Evolutionary conservation across 1,139 yeast genomes (phyloP).

Genomic region (Suhomyces choctaworum): DNA sequence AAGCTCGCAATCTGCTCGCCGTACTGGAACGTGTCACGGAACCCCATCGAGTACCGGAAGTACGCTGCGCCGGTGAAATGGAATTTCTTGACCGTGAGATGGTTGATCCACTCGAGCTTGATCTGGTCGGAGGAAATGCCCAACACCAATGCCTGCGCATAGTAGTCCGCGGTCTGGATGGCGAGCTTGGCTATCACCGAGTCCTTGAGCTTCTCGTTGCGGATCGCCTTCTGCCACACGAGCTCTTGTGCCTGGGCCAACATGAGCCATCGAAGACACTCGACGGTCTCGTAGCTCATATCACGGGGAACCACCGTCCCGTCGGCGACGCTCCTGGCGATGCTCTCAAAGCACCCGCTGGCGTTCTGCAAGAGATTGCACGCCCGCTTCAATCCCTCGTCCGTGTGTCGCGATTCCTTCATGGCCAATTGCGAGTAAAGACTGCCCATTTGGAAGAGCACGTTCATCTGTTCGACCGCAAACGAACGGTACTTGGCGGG

Average conservation of each 20-base stretch:
- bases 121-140: constrained; percentile 54
- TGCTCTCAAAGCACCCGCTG: constrained; percentile 63
- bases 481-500: constrained; percentile 49
- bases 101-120: constrained; percentile 64
- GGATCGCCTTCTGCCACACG: constrained; percentile 74
- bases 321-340: constrained; percentile 22
- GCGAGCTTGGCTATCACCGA: constrained; percentile 65
- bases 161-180: constrained; percentile 59
- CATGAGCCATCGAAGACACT: constrained; percentile 45
- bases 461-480: constrained; percentile 58
- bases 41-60: constrained; percentile 56
- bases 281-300: constrained; percentile 29
- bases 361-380: constrained; percentile 67
- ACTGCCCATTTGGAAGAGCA: constrained; percentile 70
- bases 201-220: constrained; percentile 54
- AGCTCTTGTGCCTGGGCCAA: constrained; percentile 88
- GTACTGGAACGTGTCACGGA: constrained; percentile 51
- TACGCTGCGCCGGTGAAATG: constrained; percentile 76
- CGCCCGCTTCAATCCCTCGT: constrained; percentile 60
- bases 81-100: constrained; percentile 52
- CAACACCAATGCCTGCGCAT: constrained; percentile 44
- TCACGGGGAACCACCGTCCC: constrained; percentile 21
- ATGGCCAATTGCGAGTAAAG: constrained; percentile 58
- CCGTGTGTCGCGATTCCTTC: constrained; percentile 42
- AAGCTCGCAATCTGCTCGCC: constrained; percentile 73